Conservation (phyloP, 2,329 filamentous ascomycete species). For the Chrysoporthe puriensis region DNA sequence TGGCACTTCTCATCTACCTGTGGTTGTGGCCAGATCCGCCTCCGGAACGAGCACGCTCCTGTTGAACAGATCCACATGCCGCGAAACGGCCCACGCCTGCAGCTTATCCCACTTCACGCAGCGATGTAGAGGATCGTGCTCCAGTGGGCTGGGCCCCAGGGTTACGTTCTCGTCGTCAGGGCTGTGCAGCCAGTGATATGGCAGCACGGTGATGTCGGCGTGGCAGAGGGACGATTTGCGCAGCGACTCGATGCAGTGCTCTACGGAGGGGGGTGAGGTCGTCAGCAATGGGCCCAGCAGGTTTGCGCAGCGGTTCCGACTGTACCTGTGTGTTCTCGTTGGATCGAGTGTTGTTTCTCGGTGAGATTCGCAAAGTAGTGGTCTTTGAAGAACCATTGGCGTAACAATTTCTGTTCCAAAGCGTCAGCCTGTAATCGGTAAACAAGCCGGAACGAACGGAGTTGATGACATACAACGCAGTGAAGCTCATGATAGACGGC, state of each 20-base stretch:
- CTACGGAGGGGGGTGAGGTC: background rate
- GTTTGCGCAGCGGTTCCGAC: background rate
- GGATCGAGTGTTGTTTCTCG: background rate
- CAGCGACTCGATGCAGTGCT: constrained; percentile 7
- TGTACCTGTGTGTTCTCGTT: constrained; percentile 8
- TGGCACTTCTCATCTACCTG: too few relatives aligned
- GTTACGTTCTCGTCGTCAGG: background rate
- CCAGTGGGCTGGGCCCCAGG: constrained; percentile 1
- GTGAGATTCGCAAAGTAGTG: constrained; percentile 4
- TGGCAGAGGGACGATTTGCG: constrained; percentile 4
- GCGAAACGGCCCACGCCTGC: constrained; percentile 4
- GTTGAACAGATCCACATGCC: constrained; percentile 7
- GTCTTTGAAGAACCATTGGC: constrained; percentile 5
- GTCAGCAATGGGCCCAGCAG: background rate
- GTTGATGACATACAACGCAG: background rate
- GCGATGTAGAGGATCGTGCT: constrained; percentile 6
- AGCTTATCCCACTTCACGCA: constrained; percentile 7
- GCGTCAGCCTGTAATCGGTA: too few relatives aligned
- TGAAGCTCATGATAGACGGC: constrained; percentile 7
- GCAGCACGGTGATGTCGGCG: constrained; percentile 1
- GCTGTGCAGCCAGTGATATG: constrained; percentile 7
- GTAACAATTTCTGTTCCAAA: background rate
- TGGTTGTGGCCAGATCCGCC: too few relatives aligned
- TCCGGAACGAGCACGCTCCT: constrained; percentile 7
- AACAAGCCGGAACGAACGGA: background rate